A percentile compares a stretch with the other conserved stretches of the same genome.
Evolutionary conservation across 257 asterid species (phyloP).

Genomic region (Jacaranda mimosifolia): DNA sequence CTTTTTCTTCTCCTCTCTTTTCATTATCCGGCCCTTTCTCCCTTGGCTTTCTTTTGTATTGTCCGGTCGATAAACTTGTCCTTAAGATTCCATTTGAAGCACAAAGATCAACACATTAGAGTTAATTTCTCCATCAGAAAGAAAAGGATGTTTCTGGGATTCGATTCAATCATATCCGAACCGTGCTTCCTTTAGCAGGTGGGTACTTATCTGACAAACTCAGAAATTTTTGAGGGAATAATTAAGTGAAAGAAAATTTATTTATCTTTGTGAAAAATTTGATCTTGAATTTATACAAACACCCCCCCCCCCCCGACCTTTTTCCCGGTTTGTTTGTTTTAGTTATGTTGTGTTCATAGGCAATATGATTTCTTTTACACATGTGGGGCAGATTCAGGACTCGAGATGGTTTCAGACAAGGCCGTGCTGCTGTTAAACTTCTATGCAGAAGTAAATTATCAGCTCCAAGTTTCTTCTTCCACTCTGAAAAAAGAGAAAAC

Average conservation of each 20-base stretch:
- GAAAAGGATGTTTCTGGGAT: slow-evolving; percentile 47
- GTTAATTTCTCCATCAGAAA: slow-evolving; percentile 32
- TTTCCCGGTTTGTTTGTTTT: too few species aligned
- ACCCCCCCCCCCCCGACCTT: too few species aligned
- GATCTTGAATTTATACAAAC: background rate
- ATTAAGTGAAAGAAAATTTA: background rate
- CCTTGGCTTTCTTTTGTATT: slow-evolving; percentile 41
- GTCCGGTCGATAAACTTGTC: slow-evolving; percentile 43
- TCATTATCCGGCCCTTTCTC: slow-evolving; percentile 51
- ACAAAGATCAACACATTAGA: slow-evolving; percentile 20
- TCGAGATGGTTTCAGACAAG: background rate
- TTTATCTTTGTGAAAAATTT: background rate
- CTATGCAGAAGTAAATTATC: background rate
- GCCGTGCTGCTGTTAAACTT: background rate
- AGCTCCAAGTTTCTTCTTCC: background rate
- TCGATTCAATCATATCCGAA: slow-evolving; percentile 32
- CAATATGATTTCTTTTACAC: background rate
- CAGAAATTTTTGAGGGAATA: background rate
- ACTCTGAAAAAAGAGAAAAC: background rate
- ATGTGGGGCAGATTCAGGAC: background rate
- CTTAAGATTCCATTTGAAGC: slow-evolving; percentile 30
- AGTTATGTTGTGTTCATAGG: background rate
- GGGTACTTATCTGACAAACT: slow-evolving; percentile 20
- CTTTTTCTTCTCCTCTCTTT: slow-evolving; percentile 32
- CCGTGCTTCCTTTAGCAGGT: slow-evolving; percentile 34